Conservation (phyloP, 306 rosid species). For the Lablab purpureus region DNA sequence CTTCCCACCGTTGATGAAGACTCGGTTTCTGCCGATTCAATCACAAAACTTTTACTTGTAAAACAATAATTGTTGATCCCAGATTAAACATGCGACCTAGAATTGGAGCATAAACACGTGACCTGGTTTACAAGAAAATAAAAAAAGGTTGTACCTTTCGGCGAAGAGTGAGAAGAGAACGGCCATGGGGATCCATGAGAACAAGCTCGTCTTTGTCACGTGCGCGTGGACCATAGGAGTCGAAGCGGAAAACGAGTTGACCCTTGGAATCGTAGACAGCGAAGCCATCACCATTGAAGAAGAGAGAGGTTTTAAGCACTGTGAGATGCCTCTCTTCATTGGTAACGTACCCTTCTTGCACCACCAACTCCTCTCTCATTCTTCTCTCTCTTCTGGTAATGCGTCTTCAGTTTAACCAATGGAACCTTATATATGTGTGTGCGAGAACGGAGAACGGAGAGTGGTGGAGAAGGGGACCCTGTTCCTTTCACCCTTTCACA, state of each 20-base stretch:
- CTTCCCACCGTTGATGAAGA: constrained; percentile 96
- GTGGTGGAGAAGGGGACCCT: too few relatives aligned
- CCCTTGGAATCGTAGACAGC: constrained; percentile 79
- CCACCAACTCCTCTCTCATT: constrained; percentile 58
- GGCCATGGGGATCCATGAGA: constrained; percentile 87
- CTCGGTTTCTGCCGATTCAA: constrained; percentile 76
- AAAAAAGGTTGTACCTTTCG: constrained; percentile 58
- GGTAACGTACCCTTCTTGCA: constrained; percentile 58
- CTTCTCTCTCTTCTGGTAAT: neutral
- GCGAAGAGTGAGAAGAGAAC: constrained; percentile 91
- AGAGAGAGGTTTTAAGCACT: constrained; percentile 83
- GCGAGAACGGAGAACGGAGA: too few relatives aligned
- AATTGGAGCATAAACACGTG: neutral
- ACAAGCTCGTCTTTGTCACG: constrained; percentile 73
- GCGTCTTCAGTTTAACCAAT: neutral
- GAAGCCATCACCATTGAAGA: constrained; percentile 87
- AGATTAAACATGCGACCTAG: too few relatives aligned
- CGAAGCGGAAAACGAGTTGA: constrained; percentile 84
- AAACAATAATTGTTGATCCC: too few relatives aligned
- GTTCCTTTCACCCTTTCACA: too few relatives aligned
- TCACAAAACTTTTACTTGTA: neutral
- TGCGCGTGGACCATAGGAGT: constrained; percentile 72
- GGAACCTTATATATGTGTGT: neutral
- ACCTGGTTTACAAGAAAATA: neutral
- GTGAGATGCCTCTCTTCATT: constrained; percentile 72